Conservation (phyloP, 2,329 filamentous ascomycete genomes). For the Aspergillus fischeri region DNA sequence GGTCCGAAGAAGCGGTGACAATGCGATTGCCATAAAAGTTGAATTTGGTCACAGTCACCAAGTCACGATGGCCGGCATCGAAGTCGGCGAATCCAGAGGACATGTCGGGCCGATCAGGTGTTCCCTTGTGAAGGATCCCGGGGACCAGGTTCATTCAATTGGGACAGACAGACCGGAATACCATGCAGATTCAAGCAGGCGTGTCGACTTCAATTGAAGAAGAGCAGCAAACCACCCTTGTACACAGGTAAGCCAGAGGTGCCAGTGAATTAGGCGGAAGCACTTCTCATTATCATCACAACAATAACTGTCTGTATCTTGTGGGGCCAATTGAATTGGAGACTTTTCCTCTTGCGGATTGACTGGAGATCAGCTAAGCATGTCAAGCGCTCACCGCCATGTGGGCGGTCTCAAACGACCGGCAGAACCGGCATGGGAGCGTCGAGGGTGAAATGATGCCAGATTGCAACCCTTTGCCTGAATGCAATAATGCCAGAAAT, state of each 20-base stretch:
- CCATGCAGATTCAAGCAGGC: background rate
- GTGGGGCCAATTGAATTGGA: background rate
- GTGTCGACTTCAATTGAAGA: background rate
- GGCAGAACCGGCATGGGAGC: constrained; percentile 22
- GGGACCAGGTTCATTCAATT: constrained; percentile 6
- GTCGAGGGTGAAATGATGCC: constrained; percentile 20
- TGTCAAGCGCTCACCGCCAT: constrained; percentile 13
- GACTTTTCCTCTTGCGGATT: constrained; percentile 11
- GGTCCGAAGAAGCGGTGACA: constrained; percentile 86
- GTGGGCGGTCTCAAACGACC: constrained; percentile 21
- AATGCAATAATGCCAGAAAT: background rate
- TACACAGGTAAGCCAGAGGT: constrained; percentile 6
- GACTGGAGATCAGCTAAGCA: constrained; percentile 4
- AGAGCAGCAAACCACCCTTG: constrained; percentile 1
- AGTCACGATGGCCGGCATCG: constrained; percentile 50
- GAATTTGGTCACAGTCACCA: constrained; percentile 81
- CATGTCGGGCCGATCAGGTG: constrained; percentile 27
- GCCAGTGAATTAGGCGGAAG: constrained; percentile 11
- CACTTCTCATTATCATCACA: background rate
- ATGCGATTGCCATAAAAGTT: constrained; percentile 90
- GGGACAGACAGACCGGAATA: constrained; percentile 7
- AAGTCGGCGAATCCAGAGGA: constrained; percentile 40
- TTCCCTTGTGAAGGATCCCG: constrained; percentile 6
- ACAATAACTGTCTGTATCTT: background rate
- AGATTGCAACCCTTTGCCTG: constrained; percentile 23